Evolutionary conservation across 2,329 filamentous ascomycete species (phyloP).

Genomic region (Alternaria alternata): DNA sequence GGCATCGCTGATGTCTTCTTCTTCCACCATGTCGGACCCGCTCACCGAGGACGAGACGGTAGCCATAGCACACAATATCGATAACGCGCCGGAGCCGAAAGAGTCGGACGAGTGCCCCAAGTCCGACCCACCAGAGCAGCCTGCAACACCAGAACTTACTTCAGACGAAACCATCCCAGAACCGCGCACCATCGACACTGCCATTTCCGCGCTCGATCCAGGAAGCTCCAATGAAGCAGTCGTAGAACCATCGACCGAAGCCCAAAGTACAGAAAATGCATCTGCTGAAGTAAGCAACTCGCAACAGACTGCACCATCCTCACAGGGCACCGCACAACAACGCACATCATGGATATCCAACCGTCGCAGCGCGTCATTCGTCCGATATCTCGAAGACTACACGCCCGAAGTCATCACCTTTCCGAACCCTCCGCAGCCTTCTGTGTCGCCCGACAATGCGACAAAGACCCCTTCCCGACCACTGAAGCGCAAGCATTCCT

Average conservation of each 20-base stretch:
- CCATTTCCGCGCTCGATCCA: conserved; percentile 22
- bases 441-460: conserved; percentile 54
- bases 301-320: conserved; percentile 42
- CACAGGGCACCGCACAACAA: conserved; percentile 42
- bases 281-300: conserved; percentile 41
- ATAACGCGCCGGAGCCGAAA: conserved; percentile 27
- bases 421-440: conserved; percentile 30
- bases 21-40: conserved; percentile 48
- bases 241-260: conserved; percentile 33
- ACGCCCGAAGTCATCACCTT: conserved; percentile 42
- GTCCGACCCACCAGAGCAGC: conserved; percentile 28
- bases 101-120: conserved; percentile 27
- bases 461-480: conserved; percentile 55
- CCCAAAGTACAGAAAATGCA: conserved; percentile 32
- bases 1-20: conserved; percentile 47
- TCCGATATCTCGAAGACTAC: conserved; percentile 46
- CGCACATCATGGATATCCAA: conserved; percentile 56
- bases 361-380: conserved; percentile 54
- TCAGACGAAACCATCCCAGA: conserved; percentile 30
- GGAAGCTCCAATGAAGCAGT: conserved; percentile 29
- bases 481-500: conserved; percentile 55
- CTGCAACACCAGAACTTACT: conserved; percentile 31
- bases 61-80: conserved; percentile 27
- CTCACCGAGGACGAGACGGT: conserved; percentile 40
- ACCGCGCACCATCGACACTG: conserved; percentile 19